These are phyloP conservation scores for Sclerotinia glacialis DNA, from an alignment of 2,329 filamentous ascomycete genomes.

Conservation along the genomic window DNA sequence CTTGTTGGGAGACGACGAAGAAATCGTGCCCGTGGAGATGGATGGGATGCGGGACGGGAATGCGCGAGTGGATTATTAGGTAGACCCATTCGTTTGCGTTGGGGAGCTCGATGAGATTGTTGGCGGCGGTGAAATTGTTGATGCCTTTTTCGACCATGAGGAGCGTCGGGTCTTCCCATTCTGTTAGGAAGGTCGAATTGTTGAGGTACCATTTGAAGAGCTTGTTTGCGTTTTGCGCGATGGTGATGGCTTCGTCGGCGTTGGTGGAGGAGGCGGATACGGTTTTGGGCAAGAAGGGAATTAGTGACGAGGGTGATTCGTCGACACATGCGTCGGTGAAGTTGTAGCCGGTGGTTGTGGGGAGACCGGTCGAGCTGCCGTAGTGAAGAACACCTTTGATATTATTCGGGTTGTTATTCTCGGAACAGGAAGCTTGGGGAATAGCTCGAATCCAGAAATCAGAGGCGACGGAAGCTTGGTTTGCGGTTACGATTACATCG, in stretches of 20 bases:
- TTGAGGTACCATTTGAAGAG: constrained; percentile 51
- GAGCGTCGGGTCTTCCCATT: constrained; percentile 50
- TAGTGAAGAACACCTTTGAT: constrained; percentile 49
- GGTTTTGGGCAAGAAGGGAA: constrained; percentile 31
- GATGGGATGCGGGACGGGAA: constrained; percentile 38
- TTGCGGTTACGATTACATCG: constrained; percentile 46
- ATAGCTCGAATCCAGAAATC: constrained; percentile 59
- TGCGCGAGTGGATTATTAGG: constrained; percentile 34
- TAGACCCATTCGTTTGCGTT: constrained; percentile 37
- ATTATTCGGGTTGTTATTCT: constrained; percentile 52
- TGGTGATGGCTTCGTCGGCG: constrained; percentile 30
- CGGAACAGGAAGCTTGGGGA: constrained; percentile 52
- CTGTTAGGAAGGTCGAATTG: constrained; percentile 46
- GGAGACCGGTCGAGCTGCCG: constrained; percentile 43
- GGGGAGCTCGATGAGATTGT: constrained; percentile 33
- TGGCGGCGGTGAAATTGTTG: constrained; percentile 27
- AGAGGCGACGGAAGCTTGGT: constrained; percentile 41
- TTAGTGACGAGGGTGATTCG: constrained; percentile 33
- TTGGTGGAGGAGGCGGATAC: constrained; percentile 23
- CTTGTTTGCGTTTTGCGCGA: constrained; percentile 30
- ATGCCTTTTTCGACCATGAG: constrained; percentile 37
- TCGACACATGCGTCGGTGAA: constrained; percentile 37
- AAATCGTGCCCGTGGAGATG: constrained; percentile 52
- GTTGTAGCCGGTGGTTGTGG: constrained; percentile 32
- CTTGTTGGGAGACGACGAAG: constrained; percentile 45